Evolutionary conservation across 2,329 filamentous ascomycete species (phyloP), one percentile per base, ranked within the genome.

Genomic region (Hypoxylon sp.): DNA sequence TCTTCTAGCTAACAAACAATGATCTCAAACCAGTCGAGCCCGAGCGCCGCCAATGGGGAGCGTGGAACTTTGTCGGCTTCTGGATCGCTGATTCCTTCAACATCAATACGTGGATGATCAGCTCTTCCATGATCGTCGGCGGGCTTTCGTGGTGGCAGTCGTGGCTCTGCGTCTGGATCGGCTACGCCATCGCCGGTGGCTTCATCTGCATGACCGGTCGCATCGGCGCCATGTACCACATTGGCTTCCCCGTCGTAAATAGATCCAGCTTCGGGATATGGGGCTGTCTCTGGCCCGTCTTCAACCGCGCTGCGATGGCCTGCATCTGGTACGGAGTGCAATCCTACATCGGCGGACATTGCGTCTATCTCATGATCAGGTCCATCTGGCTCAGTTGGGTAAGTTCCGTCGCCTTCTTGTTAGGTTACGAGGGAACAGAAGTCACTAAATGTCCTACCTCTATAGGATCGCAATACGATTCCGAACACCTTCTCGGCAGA

Each of bases 101-200:
- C 73, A 91, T 95, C 72, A 95, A 94, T 75, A 95, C 91, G 1
- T 96, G 91, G 92, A 96, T 96, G 91, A 95, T 96, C 62, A 89
- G 90, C 0, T 91, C 89, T 1, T 87, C 89, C 31, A 92, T 92
- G 84, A 91, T 96, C 27, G 83, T 88, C 1, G 80, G 78, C 43
- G 91, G 91, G 10, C 80, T 96, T 18, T 91, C 90, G 6, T 96
- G 92, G 92, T 96, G 92, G 92, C 91, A 96, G 76, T 88, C 90
- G 2, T 92, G 89, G 88, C 77, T 92, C n/a, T 92, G 90, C 70
- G 90, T 97, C 38, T 94, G 92, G 88, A 77, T 93, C 23, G 92
- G 93, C 51, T 96, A 97, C 71, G 80, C 86, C 33, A 87, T 96
- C 63, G 86, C 92, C 0, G 91, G 82, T 26, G 78, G 77, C 70